phyloP scores from a whole-genome alignment of 2,329 filamentous ascomycete species.

The Monilinia aucupariae region DNA sequence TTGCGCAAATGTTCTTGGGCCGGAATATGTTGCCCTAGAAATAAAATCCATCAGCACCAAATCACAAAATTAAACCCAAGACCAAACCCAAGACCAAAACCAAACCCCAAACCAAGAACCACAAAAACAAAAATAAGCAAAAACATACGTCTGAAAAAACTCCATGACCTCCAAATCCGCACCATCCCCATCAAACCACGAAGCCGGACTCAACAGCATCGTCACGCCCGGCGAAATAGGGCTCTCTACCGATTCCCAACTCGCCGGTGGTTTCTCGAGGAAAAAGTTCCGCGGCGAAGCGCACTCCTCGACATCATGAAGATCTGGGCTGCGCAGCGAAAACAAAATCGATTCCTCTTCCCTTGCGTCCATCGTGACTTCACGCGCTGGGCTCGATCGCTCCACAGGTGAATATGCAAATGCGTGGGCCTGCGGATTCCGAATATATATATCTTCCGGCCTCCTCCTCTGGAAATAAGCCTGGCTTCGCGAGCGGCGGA shows the following conservation, averaged over 20 bases:
- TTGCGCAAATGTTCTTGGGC: slow-evolving; percentile 2
- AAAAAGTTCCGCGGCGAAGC: slow-evolving; percentile 9
- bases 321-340: background rate
- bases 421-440: background rate
- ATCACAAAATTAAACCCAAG: background rate
- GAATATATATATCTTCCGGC: slow-evolving; percentile 10
- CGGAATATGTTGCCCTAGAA: slow-evolving; percentile 5
- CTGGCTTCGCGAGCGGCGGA: slow-evolving; percentile 4
- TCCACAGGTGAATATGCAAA: background rate
- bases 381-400: background rate
- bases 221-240: slow-evolving; percentile 16
- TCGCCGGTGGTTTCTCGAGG: background rate
- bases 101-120: background rate
- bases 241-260: background rate
- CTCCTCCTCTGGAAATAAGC: background rate
- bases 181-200: background rate
- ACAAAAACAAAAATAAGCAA: background rate
- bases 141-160: slow-evolving; percentile 15
- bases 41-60: background rate
- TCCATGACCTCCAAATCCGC: slow-evolving; percentile 14
- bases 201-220: slow-evolving; percentile 5
- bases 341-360: background rate
- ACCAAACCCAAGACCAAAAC: background rate
- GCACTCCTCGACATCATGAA: background rate
- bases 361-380: background rate